These are phyloP conservation scores for Ophiobolus disseminans DNA, from an alignment of 2,329 filamentous ascomycete genomes.

Conservation along the genomic window DNA sequence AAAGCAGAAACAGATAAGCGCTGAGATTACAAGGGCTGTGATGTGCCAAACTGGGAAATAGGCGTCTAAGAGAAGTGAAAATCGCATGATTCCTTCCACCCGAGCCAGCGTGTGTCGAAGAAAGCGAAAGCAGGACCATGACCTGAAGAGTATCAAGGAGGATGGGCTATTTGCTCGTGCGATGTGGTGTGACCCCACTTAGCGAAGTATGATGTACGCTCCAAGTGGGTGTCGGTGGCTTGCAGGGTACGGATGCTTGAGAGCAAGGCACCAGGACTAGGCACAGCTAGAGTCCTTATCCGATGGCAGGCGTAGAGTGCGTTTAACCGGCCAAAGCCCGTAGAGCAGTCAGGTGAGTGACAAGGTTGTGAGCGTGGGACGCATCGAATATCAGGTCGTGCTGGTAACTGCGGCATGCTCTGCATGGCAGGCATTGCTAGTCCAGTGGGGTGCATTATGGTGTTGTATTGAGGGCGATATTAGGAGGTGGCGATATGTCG, in stretches of 20 bases:
- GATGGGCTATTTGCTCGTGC: constrained; percentile 22
- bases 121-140: constrained; percentile 28
- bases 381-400: constrained; percentile 37
- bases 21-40: constrained; percentile 46
- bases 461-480: constrained; percentile 24
- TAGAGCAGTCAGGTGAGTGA: constrained; percentile 31
- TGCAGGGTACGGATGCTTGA: constrained; percentile 25
- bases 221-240: constrained; percentile 16
- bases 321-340: constrained; percentile 27
- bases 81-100: constrained; percentile 40
- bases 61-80: constrained; percentile 34
- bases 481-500: constrained; percentile 20
- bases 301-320: constrained; percentile 24
- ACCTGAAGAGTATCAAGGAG: constrained; percentile 34
- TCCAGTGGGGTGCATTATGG: constrained; percentile 22
- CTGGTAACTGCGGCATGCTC: constrained; percentile 28
- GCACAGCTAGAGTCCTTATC: constrained; percentile 19
- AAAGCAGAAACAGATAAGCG: constrained; percentile 34
- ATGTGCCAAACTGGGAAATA: constrained; percentile 30
- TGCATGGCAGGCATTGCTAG: constrained; percentile 31
- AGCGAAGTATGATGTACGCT: constrained; percentile 16
- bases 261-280: constrained; percentile 17
- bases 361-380: constrained; percentile 29
- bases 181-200: constrained; percentile 21
- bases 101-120: constrained; percentile 47